Percentiles rank a stretch among this genome's conserved stretches.
These are phyloP conservation scores for Aspergillus bridgeri DNA, from an alignment of 495 filamentous ascomycete species.

Conservation along the genomic window DNA sequence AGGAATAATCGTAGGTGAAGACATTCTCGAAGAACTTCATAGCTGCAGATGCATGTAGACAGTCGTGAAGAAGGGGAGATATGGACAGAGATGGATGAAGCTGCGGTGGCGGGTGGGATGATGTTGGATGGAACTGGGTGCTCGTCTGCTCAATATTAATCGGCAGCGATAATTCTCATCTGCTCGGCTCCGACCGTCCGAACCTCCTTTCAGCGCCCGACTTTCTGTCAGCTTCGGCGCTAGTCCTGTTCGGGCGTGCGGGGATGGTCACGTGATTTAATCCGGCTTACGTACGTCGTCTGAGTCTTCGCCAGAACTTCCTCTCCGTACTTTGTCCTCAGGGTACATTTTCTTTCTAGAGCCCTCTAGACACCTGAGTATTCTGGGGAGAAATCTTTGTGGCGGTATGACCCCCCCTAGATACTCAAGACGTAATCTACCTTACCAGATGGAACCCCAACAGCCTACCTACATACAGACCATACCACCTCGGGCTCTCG, in stretches of 20 bases:
- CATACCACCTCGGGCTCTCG: too few species aligned
- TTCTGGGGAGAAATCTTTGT: too few species aligned
- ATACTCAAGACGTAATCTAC: too few species aligned
- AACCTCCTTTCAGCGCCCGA: not conserved
- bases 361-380: too few species aligned
- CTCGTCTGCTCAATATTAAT: constrained; percentile 17
- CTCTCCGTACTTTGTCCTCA: too few species aligned
- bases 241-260: constrained; percentile 10
- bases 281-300: too few species aligned
- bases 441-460: too few species aligned
- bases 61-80: constrained; percentile 7
- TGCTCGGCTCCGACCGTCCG: constrained; percentile 12
- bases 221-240: constrained; percentile 8
- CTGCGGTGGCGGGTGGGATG: constrained; percentile 10
- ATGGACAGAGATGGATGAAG: constrained; percentile 1
- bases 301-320: too few species aligned
- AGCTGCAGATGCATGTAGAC: constrained; percentile 39
- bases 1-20: constrained; percentile 88
- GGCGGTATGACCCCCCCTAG: too few species aligned
- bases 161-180: constrained; percentile 11
- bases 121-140: constrained; percentile 5
- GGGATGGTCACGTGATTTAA: not conserved
- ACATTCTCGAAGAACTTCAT: constrained; percentile 87
- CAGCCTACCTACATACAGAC: too few species aligned
- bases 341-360: too few species aligned